Percentiles rank a stretch among this genome's conserved stretches.
phyloP scores from a whole-genome alignment of 306 rosid genomes.

The Cicer bijugum region DNA sequence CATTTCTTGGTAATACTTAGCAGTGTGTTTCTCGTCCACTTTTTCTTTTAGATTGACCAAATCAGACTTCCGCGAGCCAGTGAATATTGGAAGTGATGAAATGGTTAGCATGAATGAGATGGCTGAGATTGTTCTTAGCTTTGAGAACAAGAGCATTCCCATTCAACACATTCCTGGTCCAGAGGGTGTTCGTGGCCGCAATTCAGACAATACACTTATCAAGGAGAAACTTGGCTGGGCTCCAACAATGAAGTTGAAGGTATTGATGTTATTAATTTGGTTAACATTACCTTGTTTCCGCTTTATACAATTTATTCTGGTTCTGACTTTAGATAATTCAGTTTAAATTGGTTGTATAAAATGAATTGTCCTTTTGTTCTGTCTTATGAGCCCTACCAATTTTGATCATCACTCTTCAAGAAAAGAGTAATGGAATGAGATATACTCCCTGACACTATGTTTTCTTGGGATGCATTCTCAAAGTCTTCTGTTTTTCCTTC shows the following conservation, averaged over 20 bases:
- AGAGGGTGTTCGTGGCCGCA: slow-evolving; percentile 98
- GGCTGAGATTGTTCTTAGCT: slow-evolving; percentile 95
- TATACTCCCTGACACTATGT: neutral
- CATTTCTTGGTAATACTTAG: slow-evolving; percentile 14
- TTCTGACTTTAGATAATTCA: neutral
- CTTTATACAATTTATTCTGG: slow-evolving; percentile 3
- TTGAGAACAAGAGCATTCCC: slow-evolving; percentile 79
- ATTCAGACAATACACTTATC: slow-evolving; percentile 93
- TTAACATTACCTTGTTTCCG: neutral
- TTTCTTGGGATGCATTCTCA: neutral
- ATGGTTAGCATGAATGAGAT: slow-evolving; percentile 99
- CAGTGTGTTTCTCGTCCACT: neutral
- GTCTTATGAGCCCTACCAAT: neutral
- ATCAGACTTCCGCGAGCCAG: slow-evolving; percentile 95
- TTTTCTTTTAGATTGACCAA: slow-evolving; percentile 75
- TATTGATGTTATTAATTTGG: slow-evolving; percentile 38
- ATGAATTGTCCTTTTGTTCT: slow-evolving; percentile 12
- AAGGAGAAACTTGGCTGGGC: slow-evolving; percentile 99
- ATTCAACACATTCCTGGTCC: slow-evolving; percentile 98
- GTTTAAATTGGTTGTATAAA: neutral
- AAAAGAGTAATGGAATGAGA: slow-evolving; percentile 18
- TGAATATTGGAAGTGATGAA: slow-evolving; percentile 97
- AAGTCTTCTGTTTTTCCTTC: neutral
- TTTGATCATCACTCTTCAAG: neutral
- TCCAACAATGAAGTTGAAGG: slow-evolving; percentile 97